Evolutionary conservation across 2,329 filamentous ascomycete genomes (phyloP).

Genomic region (Aureobasidium mangrovei): DNA sequence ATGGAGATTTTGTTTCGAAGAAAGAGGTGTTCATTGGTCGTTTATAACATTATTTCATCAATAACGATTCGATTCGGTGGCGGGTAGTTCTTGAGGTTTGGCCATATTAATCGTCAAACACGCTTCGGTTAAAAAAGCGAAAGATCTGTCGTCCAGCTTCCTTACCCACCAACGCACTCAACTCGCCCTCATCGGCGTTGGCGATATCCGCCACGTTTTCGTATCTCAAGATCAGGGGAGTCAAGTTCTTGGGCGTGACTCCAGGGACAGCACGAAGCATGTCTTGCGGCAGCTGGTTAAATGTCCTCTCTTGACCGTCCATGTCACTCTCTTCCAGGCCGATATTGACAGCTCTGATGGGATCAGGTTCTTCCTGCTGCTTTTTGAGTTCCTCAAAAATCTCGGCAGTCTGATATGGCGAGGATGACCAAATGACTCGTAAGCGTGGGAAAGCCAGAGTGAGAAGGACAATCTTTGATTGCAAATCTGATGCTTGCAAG

Average conservation of each 20-base stretch:
- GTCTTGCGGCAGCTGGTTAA: slow-evolving; percentile 80
- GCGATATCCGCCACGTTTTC: slow-evolving; percentile 74
- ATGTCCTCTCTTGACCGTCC: slow-evolving; percentile 51
- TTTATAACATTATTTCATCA: no score
- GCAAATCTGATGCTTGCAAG: slow-evolving; percentile 62
- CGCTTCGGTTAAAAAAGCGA: slow-evolving; percentile 66
- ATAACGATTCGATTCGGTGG: no score
- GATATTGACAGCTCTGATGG: slow-evolving; percentile 72
- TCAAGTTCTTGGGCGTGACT: slow-evolving; percentile 69
- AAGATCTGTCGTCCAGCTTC: slow-evolving; percentile 69
- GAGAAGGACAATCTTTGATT: slow-evolving; percentile 83
- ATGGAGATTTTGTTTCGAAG: no score
- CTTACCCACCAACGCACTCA: slow-evolving; percentile 66
- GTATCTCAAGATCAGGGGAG: slow-evolving; percentile 60
- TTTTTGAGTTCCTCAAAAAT: slow-evolving; percentile 93
- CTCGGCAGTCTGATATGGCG: slow-evolving; percentile 91
- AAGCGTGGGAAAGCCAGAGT: slow-evolving; percentile 86
- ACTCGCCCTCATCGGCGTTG: slow-evolving; percentile 68
- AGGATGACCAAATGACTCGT: slow-evolving; percentile 87
- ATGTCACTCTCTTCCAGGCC: slow-evolving; percentile 58
- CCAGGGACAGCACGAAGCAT: slow-evolving; percentile 83
- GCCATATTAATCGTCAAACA: slow-evolving; percentile 38
- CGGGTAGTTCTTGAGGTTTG: no score
- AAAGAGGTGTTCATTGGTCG: no score
- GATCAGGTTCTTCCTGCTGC: slow-evolving; percentile 82